A percentile compares a stretch with the other conserved stretches of the same genome.
Conservation (phyloP, 2,329 filamentous ascomycete species). For the Lachnellula arida region DNA sequence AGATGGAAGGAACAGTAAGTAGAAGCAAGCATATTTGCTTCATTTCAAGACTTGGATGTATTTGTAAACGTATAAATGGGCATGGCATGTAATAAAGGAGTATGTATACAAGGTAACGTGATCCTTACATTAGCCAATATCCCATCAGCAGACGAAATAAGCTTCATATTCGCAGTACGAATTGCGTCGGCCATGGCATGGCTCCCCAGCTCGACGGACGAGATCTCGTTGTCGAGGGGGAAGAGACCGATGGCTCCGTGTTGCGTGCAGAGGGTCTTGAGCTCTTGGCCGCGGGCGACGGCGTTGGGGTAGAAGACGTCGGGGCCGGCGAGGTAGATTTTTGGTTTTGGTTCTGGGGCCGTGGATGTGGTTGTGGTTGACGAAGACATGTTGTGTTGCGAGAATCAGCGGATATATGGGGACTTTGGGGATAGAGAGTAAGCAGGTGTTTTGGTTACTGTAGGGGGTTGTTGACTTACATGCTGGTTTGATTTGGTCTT, state of each 20-base stretch:
- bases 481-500: no score
- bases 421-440: no score
- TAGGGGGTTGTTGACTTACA: background rate
- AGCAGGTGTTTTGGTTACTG: no score
- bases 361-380: no score
- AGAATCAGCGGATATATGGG: background rate
- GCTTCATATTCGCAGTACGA: constrained; percentile 21
- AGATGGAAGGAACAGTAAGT: no score
- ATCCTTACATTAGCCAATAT: constrained; percentile 17
- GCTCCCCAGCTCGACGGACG: constrained; percentile 6
- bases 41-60: no score
- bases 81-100: no score
- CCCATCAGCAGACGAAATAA: constrained; percentile 18
- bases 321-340: constrained; percentile 26
- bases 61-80: no score
- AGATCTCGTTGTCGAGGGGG: constrained; percentile 21
- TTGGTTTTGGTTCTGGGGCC: background rate
- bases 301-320: constrained; percentile 24
- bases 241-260: constrained; percentile 19
- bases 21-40: no score
- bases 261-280: constrained; percentile 19
- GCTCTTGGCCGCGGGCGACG: constrained; percentile 12
- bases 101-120: no score
- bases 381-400: background rate
- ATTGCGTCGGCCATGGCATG: constrained; percentile 17